Base-by-base conservation (phyloP, 2,329 filamentous ascomycete genomes). In the Colletotrichum sp. region DNA sequence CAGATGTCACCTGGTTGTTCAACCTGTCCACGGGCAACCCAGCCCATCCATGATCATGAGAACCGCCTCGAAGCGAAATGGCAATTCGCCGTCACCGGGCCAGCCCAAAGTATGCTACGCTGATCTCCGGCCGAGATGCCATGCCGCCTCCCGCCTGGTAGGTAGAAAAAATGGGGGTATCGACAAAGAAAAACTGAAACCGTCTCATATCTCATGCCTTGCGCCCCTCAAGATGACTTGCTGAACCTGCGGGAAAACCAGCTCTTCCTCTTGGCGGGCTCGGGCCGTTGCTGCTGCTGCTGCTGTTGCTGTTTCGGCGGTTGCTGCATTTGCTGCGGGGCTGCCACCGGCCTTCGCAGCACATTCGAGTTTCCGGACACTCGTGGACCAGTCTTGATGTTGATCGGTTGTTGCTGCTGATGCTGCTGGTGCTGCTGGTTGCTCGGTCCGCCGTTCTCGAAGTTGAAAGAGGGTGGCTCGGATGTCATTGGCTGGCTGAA, bases 221-320 rank as follows among this genome's bases (percentile, higher is more conserved):
- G 16, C 22, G 27, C 66, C 68, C 36, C 52, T 69, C 66, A 75
- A 28, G 83, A 83, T 34, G 85, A 85, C 82, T 89, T 96, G 88
- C 94, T 97, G 84, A 98, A 97, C 71, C 93, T 90, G 80, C 93
- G 92, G 82, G 94, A 92, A 81, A 98, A 93, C 95, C 96, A 98
- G 83, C 96, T 97, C 90, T 96, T 96, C 78, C 94, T 90, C 89
- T 98, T 98, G 76, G 96, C 94, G 15, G 82, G 82, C 25, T 82
- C 82, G 8, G 84, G 82, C 63, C 83, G 80, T 71, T 82, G 79
- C 78, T 83, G 71, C 44, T 77, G 70, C 64, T 44, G 39, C 19
- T 48, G 39, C 39, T 48, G 36, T 19, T 27, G 77, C 60, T 70
- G 71, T 34, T 52, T 65, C 74, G 44, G 44, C 44, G 44, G 11